phyloP scores from a whole-genome alignment of 1,284 basidiomycete genomes.

The Clitocybe nebularis region DNA sequence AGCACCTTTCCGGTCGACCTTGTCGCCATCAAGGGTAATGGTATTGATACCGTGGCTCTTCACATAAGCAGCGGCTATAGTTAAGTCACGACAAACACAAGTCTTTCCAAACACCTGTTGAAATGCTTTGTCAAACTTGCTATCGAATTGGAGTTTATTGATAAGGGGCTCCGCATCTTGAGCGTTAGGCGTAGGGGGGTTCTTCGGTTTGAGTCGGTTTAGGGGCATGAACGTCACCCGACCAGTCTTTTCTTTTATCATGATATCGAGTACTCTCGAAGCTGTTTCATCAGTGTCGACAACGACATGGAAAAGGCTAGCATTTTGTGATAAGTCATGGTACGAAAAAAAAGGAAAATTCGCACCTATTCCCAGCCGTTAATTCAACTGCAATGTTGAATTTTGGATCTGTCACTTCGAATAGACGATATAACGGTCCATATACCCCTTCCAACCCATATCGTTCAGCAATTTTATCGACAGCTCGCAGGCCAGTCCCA shows the following conservation, averaged over 20 bases:
- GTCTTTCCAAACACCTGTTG: conserved; percentile 99
- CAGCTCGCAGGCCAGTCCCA: conserved; percentile 79
- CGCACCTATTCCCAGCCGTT: conserved; percentile 88
- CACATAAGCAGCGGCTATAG: conserved; percentile 91
- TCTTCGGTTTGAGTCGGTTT: conserved; percentile 88
- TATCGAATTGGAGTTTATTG: conserved; percentile 80
- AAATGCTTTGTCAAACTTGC: conserved; percentile 76
- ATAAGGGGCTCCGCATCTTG: conserved; percentile 88
- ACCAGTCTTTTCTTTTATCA: conserved; percentile 90
- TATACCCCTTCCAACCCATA: conserved; percentile 79
- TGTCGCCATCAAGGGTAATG: conserved; percentile 97
- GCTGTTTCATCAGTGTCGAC: conserved; percentile 96
- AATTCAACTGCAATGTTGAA: conserved; percentile 94
- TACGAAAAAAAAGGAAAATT: neutral
- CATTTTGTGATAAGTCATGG: conserved; percentile 6
- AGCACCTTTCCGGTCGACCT: conserved; percentile 94
- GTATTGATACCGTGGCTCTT: conserved; percentile 94
- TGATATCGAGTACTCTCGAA: conserved; percentile 81
- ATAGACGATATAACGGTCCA: conserved; percentile 92
- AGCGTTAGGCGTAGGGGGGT: conserved; percentile 64
- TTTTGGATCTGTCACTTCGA: conserved; percentile 84
- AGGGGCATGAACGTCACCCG: conserved; percentile 98
- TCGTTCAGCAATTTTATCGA: conserved; percentile 77
- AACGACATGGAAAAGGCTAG: conserved; percentile 93
- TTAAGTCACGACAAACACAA: conserved; percentile 90